Conservation (phyloP, 352 stramenopile genomes). For the Phytophthora syringae region DNA sequence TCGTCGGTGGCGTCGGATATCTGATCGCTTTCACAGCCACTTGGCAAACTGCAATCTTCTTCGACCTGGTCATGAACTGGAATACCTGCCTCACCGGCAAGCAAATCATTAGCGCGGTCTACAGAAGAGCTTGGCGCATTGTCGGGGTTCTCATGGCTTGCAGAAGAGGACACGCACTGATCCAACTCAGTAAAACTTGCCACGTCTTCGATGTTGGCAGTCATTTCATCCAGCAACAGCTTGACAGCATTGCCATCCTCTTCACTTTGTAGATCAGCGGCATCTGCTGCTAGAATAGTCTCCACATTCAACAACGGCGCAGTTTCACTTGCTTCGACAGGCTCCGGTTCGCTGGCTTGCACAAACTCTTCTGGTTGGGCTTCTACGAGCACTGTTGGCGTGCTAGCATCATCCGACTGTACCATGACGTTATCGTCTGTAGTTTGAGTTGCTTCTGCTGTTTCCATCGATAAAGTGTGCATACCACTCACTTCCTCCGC, state of each 20-base stretch:
- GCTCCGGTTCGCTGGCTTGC: no score
- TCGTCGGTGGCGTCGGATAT: no score
- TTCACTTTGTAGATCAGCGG: not conserved
- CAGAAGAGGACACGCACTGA: not conserved
- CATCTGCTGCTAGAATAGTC: not conserved
- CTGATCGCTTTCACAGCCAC: no score
- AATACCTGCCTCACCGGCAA: not conserved
- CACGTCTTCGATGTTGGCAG: not conserved
- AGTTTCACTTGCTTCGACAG: no score
- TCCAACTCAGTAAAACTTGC: not conserved
- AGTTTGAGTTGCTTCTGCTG: not conserved
- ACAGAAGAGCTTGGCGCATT: not conserved
- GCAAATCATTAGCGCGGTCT: not conserved
- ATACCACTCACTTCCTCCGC: not conserved
- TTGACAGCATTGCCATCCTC: not conserved
- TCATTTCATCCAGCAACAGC: slow-evolving; percentile 5
- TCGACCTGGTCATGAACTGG: no score
- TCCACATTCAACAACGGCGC: no score
- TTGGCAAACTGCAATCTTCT: no score
- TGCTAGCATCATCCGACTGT: no score
- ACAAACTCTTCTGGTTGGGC: no score
- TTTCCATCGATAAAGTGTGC: not conserved
- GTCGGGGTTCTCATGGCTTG: not conserved
- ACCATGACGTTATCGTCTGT: not conserved
- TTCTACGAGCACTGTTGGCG: no score